Percentiles rank a stretch among this genome's conserved stretches.
Conservation (phyloP, 2,329 filamentous ascomycete genomes). For the Aspergillus flavus region DNA sequence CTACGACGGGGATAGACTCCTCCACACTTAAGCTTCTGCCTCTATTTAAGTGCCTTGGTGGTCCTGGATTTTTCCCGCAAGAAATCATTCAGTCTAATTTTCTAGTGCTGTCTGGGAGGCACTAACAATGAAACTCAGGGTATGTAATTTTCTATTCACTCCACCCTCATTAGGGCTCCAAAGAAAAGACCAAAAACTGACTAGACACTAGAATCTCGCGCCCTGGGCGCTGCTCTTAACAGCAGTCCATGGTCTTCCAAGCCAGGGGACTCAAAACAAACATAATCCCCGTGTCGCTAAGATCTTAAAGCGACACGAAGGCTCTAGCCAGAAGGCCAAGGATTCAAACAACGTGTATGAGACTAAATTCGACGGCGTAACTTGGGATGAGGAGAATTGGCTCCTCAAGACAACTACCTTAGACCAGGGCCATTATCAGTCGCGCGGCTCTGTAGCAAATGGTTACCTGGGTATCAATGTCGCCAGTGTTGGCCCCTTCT, state of each 20-base stretch:
- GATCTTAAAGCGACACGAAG: conserved; percentile 23
- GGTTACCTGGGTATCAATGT: conserved; percentile 68
- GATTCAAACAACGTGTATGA: conserved; percentile 42
- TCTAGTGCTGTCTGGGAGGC: neutral
- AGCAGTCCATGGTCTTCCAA: conserved; percentile 1
- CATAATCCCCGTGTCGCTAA: conserved; percentile 22
- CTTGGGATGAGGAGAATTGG: conserved; percentile 64
- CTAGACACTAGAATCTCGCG: conserved; percentile 8
- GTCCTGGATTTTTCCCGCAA: neutral
- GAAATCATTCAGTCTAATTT: neutral
- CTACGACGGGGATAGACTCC: neutral
- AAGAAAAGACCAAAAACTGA: neutral
- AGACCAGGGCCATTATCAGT: conserved; percentile 62
- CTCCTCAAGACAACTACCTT: conserved; percentile 55
- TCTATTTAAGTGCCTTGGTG: neutral
- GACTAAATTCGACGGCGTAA: conserved; percentile 56
- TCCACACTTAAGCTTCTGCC: neutral
- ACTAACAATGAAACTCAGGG: conserved; percentile 19
- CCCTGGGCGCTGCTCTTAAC: conserved; percentile 11
- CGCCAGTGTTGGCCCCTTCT: conserved; percentile 65
- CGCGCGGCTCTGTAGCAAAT: conserved; percentile 63
- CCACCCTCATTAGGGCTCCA: neutral
- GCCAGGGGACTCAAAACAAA: neutral
- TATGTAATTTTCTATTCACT: neutral
- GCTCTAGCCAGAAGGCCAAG: conserved; percentile 5